phyloP scores from a whole-genome alignment of 1,139 yeast species.

The Yamadazyma dushanensis region DNA sequence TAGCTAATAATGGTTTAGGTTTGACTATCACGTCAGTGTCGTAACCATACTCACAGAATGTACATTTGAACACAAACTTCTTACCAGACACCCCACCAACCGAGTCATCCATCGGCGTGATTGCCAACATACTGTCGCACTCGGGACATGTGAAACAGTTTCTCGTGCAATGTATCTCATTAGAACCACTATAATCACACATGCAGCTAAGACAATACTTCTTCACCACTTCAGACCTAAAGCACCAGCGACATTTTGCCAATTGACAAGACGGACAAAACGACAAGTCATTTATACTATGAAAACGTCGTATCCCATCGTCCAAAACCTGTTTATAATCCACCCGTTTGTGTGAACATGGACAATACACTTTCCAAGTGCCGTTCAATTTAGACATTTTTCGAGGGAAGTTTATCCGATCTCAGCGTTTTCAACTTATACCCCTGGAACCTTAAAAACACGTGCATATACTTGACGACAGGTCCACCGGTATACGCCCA shows the following conservation, averaged over 20 bases:
- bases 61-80: constrained; percentile 34
- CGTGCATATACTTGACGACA: background rate
- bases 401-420: no score
- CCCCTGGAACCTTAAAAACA: background rate
- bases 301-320: constrained; percentile 1
- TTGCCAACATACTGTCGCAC: constrained; percentile 29
- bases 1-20: constrained; percentile 35
- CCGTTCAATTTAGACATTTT: constrained; percentile 10
- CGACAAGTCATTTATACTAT: constrained; percentile 22
- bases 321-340: constrained; percentile 5
- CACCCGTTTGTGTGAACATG: constrained; percentile 8
- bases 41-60: constrained; percentile 30
- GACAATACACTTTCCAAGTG: constrained; percentile 11
- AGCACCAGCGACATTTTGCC: constrained; percentile 29
- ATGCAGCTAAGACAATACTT: constrained; percentile 42
- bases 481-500: background rate
- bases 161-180: constrained; percentile 28
- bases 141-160: constrained; percentile 44
- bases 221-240: constrained; percentile 22
- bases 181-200: constrained; percentile 29
- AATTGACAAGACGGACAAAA: constrained; percentile 42
- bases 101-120: constrained; percentile 23
- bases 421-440: no score
- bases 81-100: constrained; percentile 28
- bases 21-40: constrained; percentile 29